Conservation (phyloP, 139 green algal genomes). For the Ettlia oleoabundans region DNA sequence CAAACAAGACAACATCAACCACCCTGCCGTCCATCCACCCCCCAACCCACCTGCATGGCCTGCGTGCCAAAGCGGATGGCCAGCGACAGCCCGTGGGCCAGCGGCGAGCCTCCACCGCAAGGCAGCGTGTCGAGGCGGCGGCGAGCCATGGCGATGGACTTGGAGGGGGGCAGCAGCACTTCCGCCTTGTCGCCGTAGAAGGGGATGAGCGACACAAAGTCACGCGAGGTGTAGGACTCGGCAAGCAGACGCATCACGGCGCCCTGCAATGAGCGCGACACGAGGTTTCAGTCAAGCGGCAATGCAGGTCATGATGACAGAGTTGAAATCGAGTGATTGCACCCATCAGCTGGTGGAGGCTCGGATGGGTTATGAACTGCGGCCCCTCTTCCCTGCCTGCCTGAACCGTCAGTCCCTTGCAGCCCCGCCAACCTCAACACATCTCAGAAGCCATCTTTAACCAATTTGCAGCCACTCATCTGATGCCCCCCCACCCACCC, state of each 20-base stretch:
- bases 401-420: too few species aligned
- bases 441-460: too few species aligned
- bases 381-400: too few species aligned
- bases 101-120: slow-evolving; percentile 95
- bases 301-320: not conserved
- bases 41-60: slow-evolving; percentile 43
- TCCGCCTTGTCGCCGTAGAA: slow-evolving; percentile 97
- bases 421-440: too few species aligned
- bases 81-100: slow-evolving; percentile 94
- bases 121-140: slow-evolving; percentile 94
- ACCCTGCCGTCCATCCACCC: not conserved
- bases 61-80: slow-evolving; percentile 78
- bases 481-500: too few species aligned
- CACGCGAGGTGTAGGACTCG: slow-evolving; percentile 92
- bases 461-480: too few species aligned
- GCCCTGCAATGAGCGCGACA: slow-evolving; percentile 71
- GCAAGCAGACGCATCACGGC: slow-evolving; percentile 94
- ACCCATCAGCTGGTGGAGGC: too few species aligned
- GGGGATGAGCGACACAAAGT: slow-evolving; percentile 97
- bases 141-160: slow-evolving; percentile 98
- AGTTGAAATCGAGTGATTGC: too few species aligned
- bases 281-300: too few species aligned
- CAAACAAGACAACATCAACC: too few species aligned
- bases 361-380: too few species aligned
- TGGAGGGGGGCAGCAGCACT: slow-evolving; percentile 96